Percentiles rank a stretch among this genome's conserved stretches.
These are phyloP conservation scores for Paecilomyces sp. DNA, from an alignment of 2,329 filamentous ascomycete species.

Conservation along the genomic window DNA sequence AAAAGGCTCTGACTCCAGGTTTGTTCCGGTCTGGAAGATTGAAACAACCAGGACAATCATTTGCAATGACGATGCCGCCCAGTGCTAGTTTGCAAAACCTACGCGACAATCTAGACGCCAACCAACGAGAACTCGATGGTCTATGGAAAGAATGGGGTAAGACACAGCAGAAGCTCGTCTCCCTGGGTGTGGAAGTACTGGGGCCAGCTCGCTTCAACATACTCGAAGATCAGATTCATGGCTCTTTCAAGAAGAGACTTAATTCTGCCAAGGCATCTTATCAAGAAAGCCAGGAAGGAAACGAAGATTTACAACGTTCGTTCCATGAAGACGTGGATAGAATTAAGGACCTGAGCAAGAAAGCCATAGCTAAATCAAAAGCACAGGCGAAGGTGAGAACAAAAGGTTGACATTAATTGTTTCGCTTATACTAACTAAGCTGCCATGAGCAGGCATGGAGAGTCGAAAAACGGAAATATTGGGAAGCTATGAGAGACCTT, in stretches of 20 bases:
- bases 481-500: slow-evolving; percentile 10
- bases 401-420: neutral
- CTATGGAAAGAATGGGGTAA: slow-evolving; percentile 14
- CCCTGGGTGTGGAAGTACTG: slow-evolving; percentile 11
- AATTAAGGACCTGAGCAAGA: slow-evolving; percentile 3
- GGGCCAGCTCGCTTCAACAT: slow-evolving; percentile 2
- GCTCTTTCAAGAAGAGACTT: neutral
- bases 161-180: slow-evolving; percentile 12
- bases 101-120: neutral
- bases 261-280: neutral
- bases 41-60: neutral
- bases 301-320: neutral
- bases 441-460: slow-evolving; percentile 8
- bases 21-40: neutral
- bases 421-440: neutral
- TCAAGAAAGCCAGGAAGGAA: neutral
- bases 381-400: slow-evolving; percentile 10
- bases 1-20: neutral
- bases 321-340: slow-evolving; percentile 3
- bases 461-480: slow-evolving; percentile 9
- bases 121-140: slow-evolving; percentile 5
- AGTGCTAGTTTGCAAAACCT: slow-evolving; percentile 2
- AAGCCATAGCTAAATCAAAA: slow-evolving; percentile 6
- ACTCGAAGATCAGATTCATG: neutral
- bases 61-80: neutral